Evolutionary conservation across 2,329 filamentous ascomycete genomes (phyloP).

Genomic region (Cucurbitaria berberidis): DNA sequence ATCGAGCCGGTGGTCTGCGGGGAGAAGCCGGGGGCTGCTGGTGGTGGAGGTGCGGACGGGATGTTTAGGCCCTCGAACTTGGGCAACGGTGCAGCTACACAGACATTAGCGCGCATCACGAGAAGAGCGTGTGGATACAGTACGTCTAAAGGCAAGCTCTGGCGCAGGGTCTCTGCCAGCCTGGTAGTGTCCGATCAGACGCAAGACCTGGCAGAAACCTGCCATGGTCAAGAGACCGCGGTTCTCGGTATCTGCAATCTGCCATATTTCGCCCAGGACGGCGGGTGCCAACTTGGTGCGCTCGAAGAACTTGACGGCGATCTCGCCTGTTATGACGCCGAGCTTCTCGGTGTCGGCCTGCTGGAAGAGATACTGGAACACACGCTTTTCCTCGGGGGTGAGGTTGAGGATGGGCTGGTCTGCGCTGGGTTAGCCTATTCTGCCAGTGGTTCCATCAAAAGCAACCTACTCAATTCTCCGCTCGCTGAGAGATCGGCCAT

Average conservation of each 20-base stretch:
- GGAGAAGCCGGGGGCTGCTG: slow-evolving; percentile 56
- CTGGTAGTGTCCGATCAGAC: slow-evolving; percentile 95
- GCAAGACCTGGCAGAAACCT: slow-evolving; percentile 90
- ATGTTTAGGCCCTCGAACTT: slow-evolving; percentile 81
- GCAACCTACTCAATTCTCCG: slow-evolving; percentile 44
- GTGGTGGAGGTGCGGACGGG: slow-evolving; percentile 57
- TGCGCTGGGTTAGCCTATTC: slow-evolving; percentile 29
- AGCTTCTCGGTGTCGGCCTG: slow-evolving; percentile 90
- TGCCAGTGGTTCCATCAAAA: not conserved
- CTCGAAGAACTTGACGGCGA: slow-evolving; percentile 97
- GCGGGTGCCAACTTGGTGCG: slow-evolving; percentile 88
- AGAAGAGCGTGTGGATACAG: slow-evolving; percentile 21
- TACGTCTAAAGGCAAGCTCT: slow-evolving; percentile 81
- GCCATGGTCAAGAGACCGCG: slow-evolving; percentile 89
- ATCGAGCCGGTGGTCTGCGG: slow-evolving; percentile 46
- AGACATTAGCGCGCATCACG: slow-evolving; percentile 23
- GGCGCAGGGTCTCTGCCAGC: slow-evolving; percentile 79
- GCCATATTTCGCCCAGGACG: slow-evolving; percentile 95
- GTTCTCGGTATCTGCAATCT: slow-evolving; percentile 97
- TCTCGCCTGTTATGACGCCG: slow-evolving; percentile 92
- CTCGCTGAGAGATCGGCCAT: slow-evolving; percentile 46
- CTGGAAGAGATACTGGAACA: slow-evolving; percentile 91
- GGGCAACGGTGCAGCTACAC: slow-evolving; percentile 77
- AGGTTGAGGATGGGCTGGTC: slow-evolving; percentile 74
- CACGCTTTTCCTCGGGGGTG: slow-evolving; percentile 87